Evolutionary conservation across 768 basidiomycete genomes (phyloP).

Genomic region (Macrolepiota albuminosa): DNA sequence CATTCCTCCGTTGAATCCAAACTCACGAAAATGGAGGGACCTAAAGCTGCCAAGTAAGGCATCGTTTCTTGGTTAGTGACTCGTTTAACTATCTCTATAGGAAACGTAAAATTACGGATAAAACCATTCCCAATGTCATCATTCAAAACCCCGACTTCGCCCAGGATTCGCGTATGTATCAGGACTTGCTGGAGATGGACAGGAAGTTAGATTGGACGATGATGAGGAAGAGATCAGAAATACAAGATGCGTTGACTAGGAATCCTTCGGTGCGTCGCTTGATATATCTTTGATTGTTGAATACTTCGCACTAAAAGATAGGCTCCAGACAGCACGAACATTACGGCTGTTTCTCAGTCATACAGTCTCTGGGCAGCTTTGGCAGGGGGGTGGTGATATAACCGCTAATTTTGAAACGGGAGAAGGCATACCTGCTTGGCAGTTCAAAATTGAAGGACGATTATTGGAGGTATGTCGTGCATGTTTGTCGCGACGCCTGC

Average conservation of each 20-base stretch:
- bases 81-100: conserved; percentile 27
- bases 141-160: conserved; percentile 72
- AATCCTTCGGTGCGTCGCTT: conserved; percentile 54
- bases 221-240: conserved; percentile 83
- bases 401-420: conserved; percentile 70
- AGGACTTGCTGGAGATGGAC: conserved; percentile 83
- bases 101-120: conserved; percentile 77
- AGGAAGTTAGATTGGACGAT: conserved; percentile 94
- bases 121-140: conserved; percentile 71
- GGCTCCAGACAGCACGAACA: conserved; percentile 70
- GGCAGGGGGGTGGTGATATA: conserved; percentile 64
- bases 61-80: not conserved
- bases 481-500: not conserved
- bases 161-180: conserved; percentile 82
- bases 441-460: conserved; percentile 82
- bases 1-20: conserved; percentile 1
- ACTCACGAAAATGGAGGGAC: conserved; percentile 26
- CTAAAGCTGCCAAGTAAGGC: conserved; percentile 34
- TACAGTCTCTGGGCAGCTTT: conserved; percentile 77
- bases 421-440: conserved; percentile 87
- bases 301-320: conserved; percentile 9
- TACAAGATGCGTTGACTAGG: conserved; percentile 81
- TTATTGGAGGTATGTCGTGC: conserved; percentile 62
- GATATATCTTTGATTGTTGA: not conserved
- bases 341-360: conserved; percentile 86